Evolutionary conservation across 2,329 filamentous ascomycete species (phyloP).

Genomic region (Geosmithia putterillii): DNA sequence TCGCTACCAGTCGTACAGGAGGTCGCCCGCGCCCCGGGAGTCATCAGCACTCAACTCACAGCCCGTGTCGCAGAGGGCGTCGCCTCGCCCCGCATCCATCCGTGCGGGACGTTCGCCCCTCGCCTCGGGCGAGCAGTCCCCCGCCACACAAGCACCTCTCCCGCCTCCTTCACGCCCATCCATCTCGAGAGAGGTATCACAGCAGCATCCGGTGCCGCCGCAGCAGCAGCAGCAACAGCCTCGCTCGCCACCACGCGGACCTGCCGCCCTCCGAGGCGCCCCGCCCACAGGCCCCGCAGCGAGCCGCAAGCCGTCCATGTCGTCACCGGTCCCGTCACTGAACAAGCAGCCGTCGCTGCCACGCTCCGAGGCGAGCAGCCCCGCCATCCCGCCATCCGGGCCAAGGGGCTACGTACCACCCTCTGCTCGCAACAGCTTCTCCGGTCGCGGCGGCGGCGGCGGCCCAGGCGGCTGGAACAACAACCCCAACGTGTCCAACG

Average conservation of each 20-base stretch:
- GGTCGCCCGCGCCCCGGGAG: constrained; percentile 33
- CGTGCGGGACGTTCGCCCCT: constrained; percentile 31
- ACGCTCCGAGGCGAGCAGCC: constrained; percentile 28
- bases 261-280: constrained; percentile 34
- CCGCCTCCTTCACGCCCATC: not conserved
- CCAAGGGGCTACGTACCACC: constrained; percentile 38
- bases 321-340: constrained; percentile 20
- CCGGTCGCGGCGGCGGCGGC: constrained; percentile 27
- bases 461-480: constrained; percentile 32
- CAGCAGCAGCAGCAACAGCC: constrained; percentile 2
- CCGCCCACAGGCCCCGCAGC: constrained; percentile 32
- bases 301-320: constrained; percentile 24
- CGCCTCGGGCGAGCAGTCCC: constrained; percentile 28
- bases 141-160: constrained; percentile 1
- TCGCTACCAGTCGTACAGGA: constrained; percentile 30
- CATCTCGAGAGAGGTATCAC: too few relatives aligned
- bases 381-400: constrained; percentile 38
- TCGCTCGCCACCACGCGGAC: constrained; percentile 41
- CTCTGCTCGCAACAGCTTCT: constrained; percentile 30
- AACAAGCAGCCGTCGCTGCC: constrained; percentile 19
- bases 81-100: constrained; percentile 35
- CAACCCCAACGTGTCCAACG: constrained; percentile 23
- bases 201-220: too few relatives aligned
- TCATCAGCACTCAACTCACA: constrained; percentile 39
- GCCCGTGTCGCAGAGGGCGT: constrained; percentile 37